Evolutionary conservation across 2,329 filamentous ascomycete species (phyloP), one percentile per base, ranked within the genome.

Genomic region (Beauveria sp.): DNA sequence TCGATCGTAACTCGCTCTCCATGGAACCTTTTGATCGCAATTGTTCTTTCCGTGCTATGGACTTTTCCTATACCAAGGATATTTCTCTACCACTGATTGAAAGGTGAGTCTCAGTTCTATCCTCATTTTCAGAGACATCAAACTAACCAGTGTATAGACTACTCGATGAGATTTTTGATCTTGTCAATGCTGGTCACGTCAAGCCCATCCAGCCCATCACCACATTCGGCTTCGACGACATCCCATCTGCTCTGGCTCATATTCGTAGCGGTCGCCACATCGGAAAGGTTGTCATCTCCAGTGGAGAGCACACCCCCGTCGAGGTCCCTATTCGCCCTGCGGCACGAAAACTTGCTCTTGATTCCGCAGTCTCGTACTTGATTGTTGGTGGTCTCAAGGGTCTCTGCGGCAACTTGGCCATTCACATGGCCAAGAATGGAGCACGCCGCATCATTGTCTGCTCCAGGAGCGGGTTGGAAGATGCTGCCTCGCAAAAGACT

Each of bases 241-340:
- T 76, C 1, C 65, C 68, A 5, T 69, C 74, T 7, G 76, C 77
- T 0, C 75, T 79, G 62, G 65, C 73, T 0, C 66, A 72, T 20
- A 71, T 80, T 69, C 75, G 77, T 53, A 67, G 66, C 4, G 76
- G 74, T 2, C 67, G 66, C 45, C 75, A 78, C 61, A 73, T 77
- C 34, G 77, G 76, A 0, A 79, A 79, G 58, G 72, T 67, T 16
- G 63, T 66, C 47, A 53, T 61, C 26, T 54, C 50, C 3, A 54
- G 50, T 14, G 49, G 49, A 5, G 20, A 61, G 42, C 53, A 55
- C 18, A 28, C 12, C n/a, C n/a, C 58, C 8, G 43, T 43, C 28
- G 51, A 40, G n/a, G 43, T 61, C 1, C 38, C 51, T 16, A 24
- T 54, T 10, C 49, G 49, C 1, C 38, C 49, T 12, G 42, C 42